Evolutionary conservation across 2,329 filamentous ascomycete species (phyloP), one percentile per base, ranked within the genome.

Genomic region (Pseudogymnoascus sp.): DNA sequence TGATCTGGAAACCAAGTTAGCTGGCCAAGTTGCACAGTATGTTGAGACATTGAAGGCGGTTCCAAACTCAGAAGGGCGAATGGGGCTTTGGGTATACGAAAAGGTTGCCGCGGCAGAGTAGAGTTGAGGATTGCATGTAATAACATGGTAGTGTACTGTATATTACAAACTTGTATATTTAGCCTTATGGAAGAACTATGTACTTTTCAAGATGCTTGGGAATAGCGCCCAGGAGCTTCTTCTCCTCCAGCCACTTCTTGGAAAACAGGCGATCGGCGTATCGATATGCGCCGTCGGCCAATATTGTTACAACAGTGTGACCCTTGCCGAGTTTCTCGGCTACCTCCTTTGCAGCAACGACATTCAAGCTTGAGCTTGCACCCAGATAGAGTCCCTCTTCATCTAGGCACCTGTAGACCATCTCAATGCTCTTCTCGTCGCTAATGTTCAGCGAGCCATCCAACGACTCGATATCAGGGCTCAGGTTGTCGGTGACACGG

Each of bases 261-360:
- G 90, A 96, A 77, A 99, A 99, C 64, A 99, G 74, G 36, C 94
- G 82, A 66, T 99, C 94, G 4, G 94, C 94, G 74, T 99, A 99
- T 70, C 94, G 80, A 73, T 99, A 97, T n/a, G 94, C 94, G 63
- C 94, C 94, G 73, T 99, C 94, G 71, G 91, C 96, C 47, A 99
- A 82, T 62, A 97, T 84, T 1, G 94, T 99, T 54, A 97, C 94
- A 22, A 99, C 89, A 0, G 90, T 97, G 74, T 93, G 85, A 8
- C 93, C 92, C 67, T 85, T 87, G 33, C 94, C 94, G 64, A 99
- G 77, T 77, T 90, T 90, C 81, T 94, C 86, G 0, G 94, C 94
- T 30, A 97, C 88, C 76, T 97, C 90, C 77, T 93, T 91, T 14
- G 94, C 94, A 1, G 94, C 94, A 6, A 93, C 94, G 12, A 99